A percentile compares a stretch with the other conserved stretches of the same genome.
Conservation (phyloP, 495 filamentous ascomycete species). For the Pseudevernia furfuracea region DNA sequence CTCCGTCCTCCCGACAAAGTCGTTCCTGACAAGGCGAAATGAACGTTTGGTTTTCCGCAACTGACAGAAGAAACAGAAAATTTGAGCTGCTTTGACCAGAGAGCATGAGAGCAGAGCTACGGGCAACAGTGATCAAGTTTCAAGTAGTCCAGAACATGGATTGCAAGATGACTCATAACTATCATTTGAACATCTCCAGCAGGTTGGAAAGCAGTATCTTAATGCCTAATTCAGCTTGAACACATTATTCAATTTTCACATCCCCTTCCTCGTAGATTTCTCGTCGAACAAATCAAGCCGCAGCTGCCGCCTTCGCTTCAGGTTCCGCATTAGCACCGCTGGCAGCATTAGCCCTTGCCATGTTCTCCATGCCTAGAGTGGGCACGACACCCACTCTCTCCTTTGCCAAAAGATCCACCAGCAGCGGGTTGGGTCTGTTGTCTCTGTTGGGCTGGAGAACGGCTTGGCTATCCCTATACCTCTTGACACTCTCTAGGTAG, state of each 20-base stretch:
- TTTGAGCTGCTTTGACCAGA: too few species aligned
- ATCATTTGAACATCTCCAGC: background rate
- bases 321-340: slow-evolving; percentile 15
- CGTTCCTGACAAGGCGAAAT: too few species aligned
- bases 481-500: slow-evolving; percentile 81
- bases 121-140: too few species aligned
- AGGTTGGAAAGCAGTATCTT: background rate
- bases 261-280: background rate
- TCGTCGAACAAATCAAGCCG: background rate
- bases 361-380: slow-evolving; percentile 40
- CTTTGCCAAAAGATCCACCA: slow-evolving; percentile 86
- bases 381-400: slow-evolving; percentile 88
- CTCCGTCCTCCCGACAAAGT: too few species aligned
- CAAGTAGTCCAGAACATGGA: background rate
- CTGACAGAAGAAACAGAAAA: too few species aligned
- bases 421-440: slow-evolving; percentile 72
- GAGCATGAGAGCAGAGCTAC: too few species aligned
- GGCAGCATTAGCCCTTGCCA: slow-evolving; percentile 36
- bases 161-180: background rate
- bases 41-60: too few species aligned
- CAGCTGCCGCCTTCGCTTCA: slow-evolving; percentile 17
- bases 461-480: slow-evolving; percentile 75
- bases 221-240: background rate
- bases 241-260: background rate
- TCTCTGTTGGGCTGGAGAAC: slow-evolving; percentile 59